These are phyloP conservation scores for Diplodia intermedia DNA, from an alignment of 2,329 filamentous ascomycete species.

Conservation along the genomic window DNA sequence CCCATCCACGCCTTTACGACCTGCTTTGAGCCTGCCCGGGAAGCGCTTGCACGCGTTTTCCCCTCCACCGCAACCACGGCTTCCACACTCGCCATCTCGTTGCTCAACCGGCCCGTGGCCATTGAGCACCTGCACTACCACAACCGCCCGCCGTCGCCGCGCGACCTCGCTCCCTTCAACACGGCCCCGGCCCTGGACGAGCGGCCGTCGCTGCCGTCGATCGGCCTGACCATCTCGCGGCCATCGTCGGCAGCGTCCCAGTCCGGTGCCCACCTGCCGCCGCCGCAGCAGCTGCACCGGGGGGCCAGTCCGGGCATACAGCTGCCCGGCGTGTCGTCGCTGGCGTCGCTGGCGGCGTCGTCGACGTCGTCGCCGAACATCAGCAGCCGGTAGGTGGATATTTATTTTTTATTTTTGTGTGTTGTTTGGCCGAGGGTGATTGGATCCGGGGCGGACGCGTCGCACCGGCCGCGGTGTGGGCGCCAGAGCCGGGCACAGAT, in stretches of 20 bases:
- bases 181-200: slow-evolving; percentile 56
- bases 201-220: slow-evolving; percentile 56
- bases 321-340: slow-evolving; percentile 64
- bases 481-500: slow-evolving; percentile 39
- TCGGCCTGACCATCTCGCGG: slow-evolving; percentile 59
- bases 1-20: slow-evolving; percentile 1
- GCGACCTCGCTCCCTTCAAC: slow-evolving; percentile 56
- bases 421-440: slow-evolving; percentile 12
- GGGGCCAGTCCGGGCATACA: slow-evolving; percentile 50
- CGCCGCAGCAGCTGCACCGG: slow-evolving; percentile 44
- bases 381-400: slow-evolving; percentile 47
- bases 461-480: slow-evolving; percentile 19
- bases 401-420: slow-evolving; percentile 21
- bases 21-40: neutral
- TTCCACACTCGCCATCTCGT: slow-evolving; percentile 64
- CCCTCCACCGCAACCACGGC: slow-evolving; percentile 52
- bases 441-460: slow-evolving; percentile 38
- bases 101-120: slow-evolving; percentile 66
- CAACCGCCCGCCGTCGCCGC: slow-evolving; percentile 56
- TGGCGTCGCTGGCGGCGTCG: slow-evolving; percentile 63
- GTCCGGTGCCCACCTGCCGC: slow-evolving; percentile 39
- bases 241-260: slow-evolving; percentile 56
- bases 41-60: slow-evolving; percentile 31
- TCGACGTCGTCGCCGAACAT: slow-evolving; percentile 54
- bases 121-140: slow-evolving; percentile 51